phyloP scores from a whole-genome alignment of 768 basidiomycete species.

The Russula foetens region DNA sequence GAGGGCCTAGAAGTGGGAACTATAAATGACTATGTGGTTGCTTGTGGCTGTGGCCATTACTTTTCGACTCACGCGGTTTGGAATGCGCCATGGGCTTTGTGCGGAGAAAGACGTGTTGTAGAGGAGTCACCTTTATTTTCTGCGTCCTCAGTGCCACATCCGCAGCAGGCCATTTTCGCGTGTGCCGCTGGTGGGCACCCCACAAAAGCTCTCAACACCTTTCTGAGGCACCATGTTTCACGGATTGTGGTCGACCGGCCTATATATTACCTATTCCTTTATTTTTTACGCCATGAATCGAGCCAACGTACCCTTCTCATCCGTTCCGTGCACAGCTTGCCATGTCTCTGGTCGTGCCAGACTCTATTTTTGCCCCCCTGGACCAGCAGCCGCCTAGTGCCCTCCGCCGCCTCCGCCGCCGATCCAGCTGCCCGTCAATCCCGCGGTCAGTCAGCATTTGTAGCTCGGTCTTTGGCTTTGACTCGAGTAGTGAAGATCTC shows the following conservation, averaged over 20 bases:
- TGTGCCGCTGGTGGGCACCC: not conserved
- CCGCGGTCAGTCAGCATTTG: slow-evolving; percentile 9
- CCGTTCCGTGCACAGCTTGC: not conserved
- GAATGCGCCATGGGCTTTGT: not conserved
- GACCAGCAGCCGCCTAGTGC: not conserved
- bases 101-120: not conserved
- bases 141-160: not conserved
- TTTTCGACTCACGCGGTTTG: not conserved
- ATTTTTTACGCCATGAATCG: not conserved
- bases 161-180: not conserved
- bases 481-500: not conserved
- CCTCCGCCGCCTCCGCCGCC: not conserved
- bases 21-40: not conserved
- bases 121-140: not conserved
- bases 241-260: not conserved
- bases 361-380: not conserved
- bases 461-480: not conserved
- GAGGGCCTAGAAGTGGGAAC: not conserved
- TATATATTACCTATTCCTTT: not conserved
- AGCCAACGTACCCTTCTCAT: not conserved
- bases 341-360: not conserved
- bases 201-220: not conserved
- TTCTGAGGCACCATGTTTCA: not conserved
- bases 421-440: slow-evolving; percentile 14
- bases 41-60: not conserved